A percentile compares a stretch with the other conserved stretches of the same genome.
Evolutionary conservation across 305 asterid species (phyloP).

Genomic region (Solanum hybrid): DNA sequence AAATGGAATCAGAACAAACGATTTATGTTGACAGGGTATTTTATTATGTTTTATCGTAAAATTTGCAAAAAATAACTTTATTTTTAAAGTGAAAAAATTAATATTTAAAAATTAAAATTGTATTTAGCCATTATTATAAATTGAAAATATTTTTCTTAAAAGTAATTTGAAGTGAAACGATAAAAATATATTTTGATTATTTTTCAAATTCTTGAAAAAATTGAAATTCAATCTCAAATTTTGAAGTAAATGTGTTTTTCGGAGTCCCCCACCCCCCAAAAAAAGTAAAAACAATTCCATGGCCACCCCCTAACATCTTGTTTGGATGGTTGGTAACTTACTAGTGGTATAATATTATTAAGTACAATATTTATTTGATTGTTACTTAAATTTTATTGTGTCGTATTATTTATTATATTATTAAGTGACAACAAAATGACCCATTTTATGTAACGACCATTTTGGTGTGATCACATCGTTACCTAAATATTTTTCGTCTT

Average conservation of each 20-base stretch:
- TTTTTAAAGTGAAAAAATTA: too few species aligned
- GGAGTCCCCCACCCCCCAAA: too few species aligned
- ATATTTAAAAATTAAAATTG: too few species aligned
- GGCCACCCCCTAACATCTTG: neutral
- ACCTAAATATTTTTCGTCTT: too few species aligned
- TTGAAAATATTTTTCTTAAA: neutral
- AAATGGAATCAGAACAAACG: neutral
- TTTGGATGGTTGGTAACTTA: neutral
- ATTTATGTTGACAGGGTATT: neutral
- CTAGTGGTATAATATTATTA: neutral
- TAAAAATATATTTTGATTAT: too few species aligned
- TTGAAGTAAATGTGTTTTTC: neutral
- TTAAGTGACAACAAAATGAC: neutral
- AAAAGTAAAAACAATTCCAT: neutral
- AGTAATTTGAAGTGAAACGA: neutral
- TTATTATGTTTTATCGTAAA: too few species aligned
- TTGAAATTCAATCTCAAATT: too few species aligned
- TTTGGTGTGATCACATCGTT: neutral
- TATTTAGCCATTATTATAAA: neutral
- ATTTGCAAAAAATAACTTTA: too few species aligned
- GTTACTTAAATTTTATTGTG: fast-evolving
- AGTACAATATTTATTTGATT: too few species aligned
- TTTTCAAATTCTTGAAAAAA: neutral
- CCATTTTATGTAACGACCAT: neutral
- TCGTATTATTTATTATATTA: too few species aligned